Percentiles rank a stretch among this genome's conserved stretches.
Evolutionary conservation across 1,284 basidiomycete genomes (phyloP).

Genomic region (Ganoderma meredithae): DNA sequence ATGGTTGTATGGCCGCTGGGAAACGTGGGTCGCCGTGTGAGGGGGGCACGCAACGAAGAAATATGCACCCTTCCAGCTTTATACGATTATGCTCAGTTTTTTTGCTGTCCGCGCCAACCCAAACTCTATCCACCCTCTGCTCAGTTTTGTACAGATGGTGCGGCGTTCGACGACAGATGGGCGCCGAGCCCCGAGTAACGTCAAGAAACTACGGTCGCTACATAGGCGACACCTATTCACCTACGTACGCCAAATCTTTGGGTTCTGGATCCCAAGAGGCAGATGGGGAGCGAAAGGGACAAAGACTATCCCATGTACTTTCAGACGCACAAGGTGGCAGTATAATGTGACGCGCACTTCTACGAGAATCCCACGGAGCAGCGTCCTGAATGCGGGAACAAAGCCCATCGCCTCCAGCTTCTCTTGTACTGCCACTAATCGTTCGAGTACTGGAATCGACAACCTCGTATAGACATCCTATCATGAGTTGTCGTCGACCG

Average conservation of each 20-base stretch:
- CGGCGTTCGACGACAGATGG: slow-evolving; percentile 1
- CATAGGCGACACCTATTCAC: neutral
- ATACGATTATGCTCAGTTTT: neutral
- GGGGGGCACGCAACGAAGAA: neutral
- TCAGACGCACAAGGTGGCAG: neutral
- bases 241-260: neutral
- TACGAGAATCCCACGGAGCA: neutral
- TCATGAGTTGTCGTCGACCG: neutral
- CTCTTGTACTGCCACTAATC: neutral
- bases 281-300: neutral
- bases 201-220: neutral
- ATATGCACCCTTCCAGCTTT: neutral
- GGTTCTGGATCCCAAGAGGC: neutral
- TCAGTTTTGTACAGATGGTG: neutral
- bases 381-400: neutral
- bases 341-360: neutral
- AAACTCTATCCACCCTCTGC: neutral
- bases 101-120: neutral
- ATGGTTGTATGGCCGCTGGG: neutral
- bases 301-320: neutral
- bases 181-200: neutral
- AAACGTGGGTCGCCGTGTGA: neutral
- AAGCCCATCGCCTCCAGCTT: neutral
- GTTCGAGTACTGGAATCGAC: neutral
- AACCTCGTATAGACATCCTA: neutral